These are phyloP conservation scores for Punctularia strigosozonata DNA, from an alignment of 768 basidiomycete genomes.

Conservation along the genomic window DNA sequence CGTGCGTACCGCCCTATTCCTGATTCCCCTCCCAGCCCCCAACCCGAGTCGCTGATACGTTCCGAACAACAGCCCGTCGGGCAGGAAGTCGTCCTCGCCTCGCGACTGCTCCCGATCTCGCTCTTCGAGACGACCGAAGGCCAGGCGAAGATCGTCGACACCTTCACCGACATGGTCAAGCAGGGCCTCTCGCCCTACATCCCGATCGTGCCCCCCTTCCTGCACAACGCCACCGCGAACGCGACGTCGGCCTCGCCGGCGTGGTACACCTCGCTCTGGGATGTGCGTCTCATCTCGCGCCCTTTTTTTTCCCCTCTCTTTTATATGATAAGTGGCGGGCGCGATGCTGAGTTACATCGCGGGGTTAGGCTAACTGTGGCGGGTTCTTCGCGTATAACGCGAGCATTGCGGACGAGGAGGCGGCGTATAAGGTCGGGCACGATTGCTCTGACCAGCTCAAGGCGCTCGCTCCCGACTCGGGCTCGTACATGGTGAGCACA, in stretches of 20 bases:
- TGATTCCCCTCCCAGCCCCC: not conserved
- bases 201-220: slow-evolving; percentile 12
- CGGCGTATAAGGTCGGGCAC: slow-evolving; percentile 6
- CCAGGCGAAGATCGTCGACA: slow-evolving; percentile 4
- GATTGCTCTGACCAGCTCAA: slow-evolving; percentile 11
- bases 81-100: slow-evolving; percentile 13
- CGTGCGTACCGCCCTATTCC: slow-evolving; percentile 4
- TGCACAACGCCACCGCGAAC: slow-evolving; percentile 9
- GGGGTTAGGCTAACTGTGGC: no score
- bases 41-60: not conserved
- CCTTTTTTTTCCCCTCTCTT: no score
- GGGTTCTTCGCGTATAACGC: slow-evolving; percentile 13
- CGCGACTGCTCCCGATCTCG: slow-evolving; percentile 16
- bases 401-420: slow-evolving; percentile 5
- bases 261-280: slow-evolving; percentile 17
- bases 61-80: slow-evolving; percentile 12
- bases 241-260: slow-evolving; percentile 17
- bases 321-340: no score
- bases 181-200: no score
- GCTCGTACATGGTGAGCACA: slow-evolving; percentile 24
- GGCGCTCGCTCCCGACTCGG: slow-evolving; percentile 14
- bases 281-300: no score
- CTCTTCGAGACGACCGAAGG: slow-evolving; percentile 11
- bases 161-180: slow-evolving; percentile 12
- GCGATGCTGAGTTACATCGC: no score